phyloP scores from a whole-genome alignment of 1,139 yeast genomes.

The Debaryomyces psychrophilus region DNA sequence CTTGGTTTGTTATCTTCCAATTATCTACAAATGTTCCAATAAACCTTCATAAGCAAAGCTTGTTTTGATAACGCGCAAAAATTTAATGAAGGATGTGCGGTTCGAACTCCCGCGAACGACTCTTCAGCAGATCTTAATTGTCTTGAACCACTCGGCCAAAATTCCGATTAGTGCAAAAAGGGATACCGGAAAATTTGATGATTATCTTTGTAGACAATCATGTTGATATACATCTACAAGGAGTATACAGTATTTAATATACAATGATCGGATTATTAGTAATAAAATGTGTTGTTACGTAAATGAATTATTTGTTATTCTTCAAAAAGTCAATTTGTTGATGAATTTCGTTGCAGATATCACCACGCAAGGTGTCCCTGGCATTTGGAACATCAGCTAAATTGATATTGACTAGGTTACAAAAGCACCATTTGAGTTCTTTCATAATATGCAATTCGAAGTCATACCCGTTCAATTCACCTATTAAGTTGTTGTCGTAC shows the following conservation, averaged over 20 bases:
- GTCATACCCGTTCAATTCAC: slow-evolving; percentile 33
- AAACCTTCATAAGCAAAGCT: background rate
- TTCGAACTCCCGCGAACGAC: slow-evolving; percentile 80
- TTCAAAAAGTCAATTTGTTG: slow-evolving; percentile 30
- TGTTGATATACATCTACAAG: too few species aligned
- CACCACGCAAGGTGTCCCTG: slow-evolving; percentile 25
- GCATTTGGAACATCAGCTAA: slow-evolving; percentile 26
- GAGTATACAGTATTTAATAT: too few species aligned
- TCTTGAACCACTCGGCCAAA: slow-evolving; percentile 61
- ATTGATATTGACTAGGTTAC: slow-evolving; percentile 26
- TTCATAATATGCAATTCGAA: slow-evolving; percentile 31
- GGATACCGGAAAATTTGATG: background rate
- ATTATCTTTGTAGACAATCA: background rate
- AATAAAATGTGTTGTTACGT: background rate
- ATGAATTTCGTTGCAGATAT: slow-evolving; percentile 29
- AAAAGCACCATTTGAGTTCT: slow-evolving; percentile 33
- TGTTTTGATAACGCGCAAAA: slow-evolving; percentile 18
- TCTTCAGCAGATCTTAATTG: slow-evolving; percentile 58
- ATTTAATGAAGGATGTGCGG: slow-evolving; percentile 74
- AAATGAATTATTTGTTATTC: slow-evolving; percentile 2
- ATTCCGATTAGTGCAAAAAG: slow-evolving; percentile 32
- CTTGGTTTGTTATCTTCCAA: background rate
- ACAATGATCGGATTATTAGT: background rate
- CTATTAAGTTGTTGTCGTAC: slow-evolving; percentile 29
- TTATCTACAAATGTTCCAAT: background rate